phyloP scores from a whole-genome alignment of 2,329 filamentous ascomycete genomes.

The Diaporthe vexans region DNA sequence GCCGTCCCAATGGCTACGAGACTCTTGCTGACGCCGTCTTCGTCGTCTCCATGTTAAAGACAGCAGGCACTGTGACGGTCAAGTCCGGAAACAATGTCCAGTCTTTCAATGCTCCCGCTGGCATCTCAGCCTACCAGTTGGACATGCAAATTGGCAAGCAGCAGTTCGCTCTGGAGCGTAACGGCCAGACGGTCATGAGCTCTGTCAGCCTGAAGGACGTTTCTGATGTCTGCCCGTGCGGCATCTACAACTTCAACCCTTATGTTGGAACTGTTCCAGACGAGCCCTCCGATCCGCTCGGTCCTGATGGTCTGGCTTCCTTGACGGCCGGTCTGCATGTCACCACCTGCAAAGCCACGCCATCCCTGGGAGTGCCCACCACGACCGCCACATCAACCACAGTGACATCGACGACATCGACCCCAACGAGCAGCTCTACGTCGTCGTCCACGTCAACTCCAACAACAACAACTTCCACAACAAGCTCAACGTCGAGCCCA shows the following conservation, averaged over 20 bases:
- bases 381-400: conserved; percentile 41
- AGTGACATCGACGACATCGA: conserved; percentile 7
- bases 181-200: conserved; percentile 56
- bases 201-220: conserved; percentile 66
- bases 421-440: background rate
- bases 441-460: background rate
- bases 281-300: conserved; percentile 52
- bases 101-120: conserved; percentile 61
- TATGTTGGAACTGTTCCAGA: conserved; percentile 66
- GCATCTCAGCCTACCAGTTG: conserved; percentile 59
- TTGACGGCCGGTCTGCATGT: conserved; percentile 49
- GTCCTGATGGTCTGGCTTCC: conserved; percentile 50
- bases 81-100: conserved; percentile 58
- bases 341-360: conserved; percentile 46
- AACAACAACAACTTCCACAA: background rate
- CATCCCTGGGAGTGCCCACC: conserved; percentile 43
- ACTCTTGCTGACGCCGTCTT: conserved; percentile 65
- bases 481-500: conserved; percentile 5
- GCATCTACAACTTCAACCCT: conserved; percentile 70
- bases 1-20: conserved; percentile 64
- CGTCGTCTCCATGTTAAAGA: conserved; percentile 64
- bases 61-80: conserved; percentile 59
- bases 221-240: conserved; percentile 62
- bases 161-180: conserved; percentile 60
- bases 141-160: conserved; percentile 63